phyloP scores from a whole-genome alignment of 2,329 filamentous ascomycete species.

The Xylariaceae sp. region DNA sequence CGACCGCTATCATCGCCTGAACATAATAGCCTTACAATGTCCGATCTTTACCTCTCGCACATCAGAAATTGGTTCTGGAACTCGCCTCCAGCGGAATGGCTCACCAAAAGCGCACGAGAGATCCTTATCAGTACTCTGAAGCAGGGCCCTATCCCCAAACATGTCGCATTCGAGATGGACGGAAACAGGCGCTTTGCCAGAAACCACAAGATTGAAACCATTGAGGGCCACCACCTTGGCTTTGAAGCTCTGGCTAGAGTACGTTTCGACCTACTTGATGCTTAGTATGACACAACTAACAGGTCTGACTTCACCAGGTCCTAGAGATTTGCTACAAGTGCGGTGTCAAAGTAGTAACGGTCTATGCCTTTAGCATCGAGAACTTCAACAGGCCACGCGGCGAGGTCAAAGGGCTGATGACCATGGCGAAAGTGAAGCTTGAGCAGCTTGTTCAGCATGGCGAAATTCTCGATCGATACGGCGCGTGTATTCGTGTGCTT shows the following conservation, averaged over 20 bases:
- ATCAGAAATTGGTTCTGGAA: constrained; percentile 66
- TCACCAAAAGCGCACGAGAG: constrained; percentile 70
- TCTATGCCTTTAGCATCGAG: constrained; percentile 98
- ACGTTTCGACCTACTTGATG: constrained; percentile 31
- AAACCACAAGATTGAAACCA: constrained; percentile 86
- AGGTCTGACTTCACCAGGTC: constrained; percentile 48
- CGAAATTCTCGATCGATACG: constrained; percentile 86
- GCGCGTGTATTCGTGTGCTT: constrained; percentile 77
- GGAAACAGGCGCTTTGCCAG: constrained; percentile 91
- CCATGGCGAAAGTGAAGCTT: constrained; percentile 93
- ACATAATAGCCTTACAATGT: constrained; percentile 37
- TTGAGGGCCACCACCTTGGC: constrained; percentile 91
- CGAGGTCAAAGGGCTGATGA: constrained; percentile 95
- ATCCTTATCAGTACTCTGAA: constrained; percentile 81
- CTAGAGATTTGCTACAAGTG: constrained; percentile 98
- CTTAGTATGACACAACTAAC: constrained; percentile 16
- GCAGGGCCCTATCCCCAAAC: constrained; percentile 86
- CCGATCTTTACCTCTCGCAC: constrained; percentile 47
- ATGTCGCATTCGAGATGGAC: constrained; percentile 99
- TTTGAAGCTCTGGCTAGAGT: constrained; percentile 91
- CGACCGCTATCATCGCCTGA: neutral
- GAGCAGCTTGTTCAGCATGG: constrained; percentile 89
- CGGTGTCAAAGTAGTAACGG: constrained; percentile 91
- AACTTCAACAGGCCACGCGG: constrained; percentile 97
- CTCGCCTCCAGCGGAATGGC: constrained; percentile 89